Conservation (phyloP, 2,329 filamentous ascomycete species). For the Chrysosporium keratinophilum region DNA sequence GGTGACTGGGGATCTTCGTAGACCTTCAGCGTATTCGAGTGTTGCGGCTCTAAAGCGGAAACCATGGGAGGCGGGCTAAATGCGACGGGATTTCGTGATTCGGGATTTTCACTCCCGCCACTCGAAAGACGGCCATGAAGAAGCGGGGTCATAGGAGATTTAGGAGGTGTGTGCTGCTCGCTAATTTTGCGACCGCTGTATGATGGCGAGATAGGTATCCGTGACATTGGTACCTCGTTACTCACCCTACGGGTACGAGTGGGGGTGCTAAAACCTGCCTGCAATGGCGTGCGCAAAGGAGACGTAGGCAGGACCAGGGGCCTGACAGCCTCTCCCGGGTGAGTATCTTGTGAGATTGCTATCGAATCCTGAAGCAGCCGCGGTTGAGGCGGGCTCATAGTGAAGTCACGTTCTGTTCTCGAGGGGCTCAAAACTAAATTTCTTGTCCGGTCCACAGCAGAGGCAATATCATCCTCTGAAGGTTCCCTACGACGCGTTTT, state of each 20-base stretch:
- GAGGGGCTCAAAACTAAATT: constrained; percentile 1
- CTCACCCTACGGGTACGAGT: constrained; percentile 5
- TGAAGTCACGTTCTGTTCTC: constrained; percentile 4
- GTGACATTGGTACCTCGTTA: constrained; percentile 13
- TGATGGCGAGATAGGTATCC: constrained; percentile 13
- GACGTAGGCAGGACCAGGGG: background rate
- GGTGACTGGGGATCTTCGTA: constrained; percentile 44
- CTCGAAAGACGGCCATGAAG: constrained; percentile 1
- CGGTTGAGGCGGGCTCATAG: background rate
- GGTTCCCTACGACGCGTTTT: constrained; percentile 17
- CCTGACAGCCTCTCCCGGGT: background rate
- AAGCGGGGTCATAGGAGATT: constrained; percentile 1
- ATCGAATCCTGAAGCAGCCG: background rate
- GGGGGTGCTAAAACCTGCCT: constrained; percentile 3
- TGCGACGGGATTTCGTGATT: background rate
- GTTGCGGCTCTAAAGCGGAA: background rate
- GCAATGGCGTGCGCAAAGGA: constrained; percentile 1
- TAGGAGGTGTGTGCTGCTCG: constrained; percentile 11
- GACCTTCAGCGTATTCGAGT: constrained; percentile 31
- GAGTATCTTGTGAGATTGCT: background rate
- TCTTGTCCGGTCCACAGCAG: background rate
- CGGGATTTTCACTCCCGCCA: background rate
- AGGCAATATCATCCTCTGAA: constrained; percentile 1
- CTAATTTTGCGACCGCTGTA: constrained; percentile 11
- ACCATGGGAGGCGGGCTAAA: background rate